A percentile compares a stretch with the other conserved stretches of the same genome.
Conservation (phyloP, 2,329 filamentous ascomycete genomes). For the Hymenoscyphus fraxineus region DNA sequence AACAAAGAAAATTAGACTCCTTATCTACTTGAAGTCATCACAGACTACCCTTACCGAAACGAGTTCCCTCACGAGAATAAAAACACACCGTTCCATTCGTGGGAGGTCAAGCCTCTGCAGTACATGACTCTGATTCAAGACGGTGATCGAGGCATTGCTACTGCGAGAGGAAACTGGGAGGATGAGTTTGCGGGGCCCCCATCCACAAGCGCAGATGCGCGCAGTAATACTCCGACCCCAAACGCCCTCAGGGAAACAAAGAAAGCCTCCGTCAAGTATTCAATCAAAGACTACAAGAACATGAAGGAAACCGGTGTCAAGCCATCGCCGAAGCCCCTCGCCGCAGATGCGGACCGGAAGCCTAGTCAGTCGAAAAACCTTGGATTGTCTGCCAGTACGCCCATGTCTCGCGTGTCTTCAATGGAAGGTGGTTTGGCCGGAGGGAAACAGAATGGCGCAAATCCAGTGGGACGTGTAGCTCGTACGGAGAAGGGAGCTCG, state of each 20-base stretch:
- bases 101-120: slow-evolving; percentile 32
- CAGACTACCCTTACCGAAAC: slow-evolving; percentile 23
- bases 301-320: slow-evolving; percentile 31
- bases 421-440: slow-evolving; percentile 22
- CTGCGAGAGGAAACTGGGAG: slow-evolving; percentile 29
- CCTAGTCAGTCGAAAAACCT: slow-evolving; percentile 21
- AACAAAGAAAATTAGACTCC: slow-evolving; percentile 24
- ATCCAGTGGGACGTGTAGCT: not conserved
- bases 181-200: slow-evolving; percentile 27
- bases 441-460: slow-evolving; percentile 23
- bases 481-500: slow-evolving; percentile 9
- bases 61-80: slow-evolving; percentile 28
- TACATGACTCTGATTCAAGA: slow-evolving; percentile 33
- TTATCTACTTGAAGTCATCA: slow-evolving; percentile 30
- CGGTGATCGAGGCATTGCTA: slow-evolving; percentile 28
- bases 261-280: slow-evolving; percentile 31
- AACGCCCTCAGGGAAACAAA: slow-evolving; percentile 25
- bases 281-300: slow-evolving; percentile 34
- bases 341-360: slow-evolving; percentile 14
- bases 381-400: slow-evolving; percentile 20
- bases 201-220: slow-evolving; percentile 20
- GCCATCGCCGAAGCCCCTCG: slow-evolving; percentile 20
- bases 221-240: slow-evolving; percentile 32
- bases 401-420: slow-evolving; percentile 26
- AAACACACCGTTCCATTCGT: slow-evolving; percentile 29